A percentile compares a stretch with the other conserved stretches of the same genome.
Conservation (phyloP, 1,284 basidiomycete genomes). For the Sporisorium graminicola region DNA sequence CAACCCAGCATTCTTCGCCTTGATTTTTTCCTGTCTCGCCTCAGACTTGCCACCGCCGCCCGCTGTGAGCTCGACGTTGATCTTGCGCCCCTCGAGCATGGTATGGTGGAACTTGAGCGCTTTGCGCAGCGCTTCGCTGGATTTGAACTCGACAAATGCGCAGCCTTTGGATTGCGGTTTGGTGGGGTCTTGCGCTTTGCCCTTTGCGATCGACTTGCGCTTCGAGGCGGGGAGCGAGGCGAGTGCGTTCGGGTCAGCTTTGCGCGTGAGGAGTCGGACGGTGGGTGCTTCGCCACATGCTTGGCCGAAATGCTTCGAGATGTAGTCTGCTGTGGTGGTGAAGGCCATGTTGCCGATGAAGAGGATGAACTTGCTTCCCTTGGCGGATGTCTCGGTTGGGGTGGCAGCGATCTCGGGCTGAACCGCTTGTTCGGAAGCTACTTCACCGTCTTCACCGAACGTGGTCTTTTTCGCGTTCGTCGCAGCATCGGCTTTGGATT, state of each 20-base stretch:
- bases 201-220: constrained; percentile 67
- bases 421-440: constrained; percentile 28
- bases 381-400: constrained; percentile 13
- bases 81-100: constrained; percentile 62
- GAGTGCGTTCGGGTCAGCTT: constrained; percentile 54
- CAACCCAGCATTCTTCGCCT: constrained; percentile 62
- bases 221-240: constrained; percentile 60
- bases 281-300: constrained; percentile 64
- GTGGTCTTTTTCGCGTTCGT: constrained; percentile 42
- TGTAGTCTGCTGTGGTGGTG: constrained; percentile 56
- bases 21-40: constrained; percentile 63
- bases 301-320: constrained; percentile 61
- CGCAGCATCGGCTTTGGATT: constrained; percentile 10
- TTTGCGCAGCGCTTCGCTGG: constrained; percentile 55
- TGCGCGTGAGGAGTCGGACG: constrained; percentile 65
- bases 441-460: constrained; percentile 45
- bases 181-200: constrained; percentile 63
- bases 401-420: background rate
- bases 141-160: constrained; percentile 66
- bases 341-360: constrained; percentile 69
- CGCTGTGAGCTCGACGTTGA: constrained; percentile 68
- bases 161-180: constrained; percentile 63
- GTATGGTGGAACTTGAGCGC: constrained; percentile 68
- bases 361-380: constrained; percentile 56
- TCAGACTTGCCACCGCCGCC: constrained; percentile 66